Percentiles rank a stretch among this genome's conserved stretches.
Conservation (phyloP, 768 basidiomycete genomes). For the Pisolithus sp. region DNA sequence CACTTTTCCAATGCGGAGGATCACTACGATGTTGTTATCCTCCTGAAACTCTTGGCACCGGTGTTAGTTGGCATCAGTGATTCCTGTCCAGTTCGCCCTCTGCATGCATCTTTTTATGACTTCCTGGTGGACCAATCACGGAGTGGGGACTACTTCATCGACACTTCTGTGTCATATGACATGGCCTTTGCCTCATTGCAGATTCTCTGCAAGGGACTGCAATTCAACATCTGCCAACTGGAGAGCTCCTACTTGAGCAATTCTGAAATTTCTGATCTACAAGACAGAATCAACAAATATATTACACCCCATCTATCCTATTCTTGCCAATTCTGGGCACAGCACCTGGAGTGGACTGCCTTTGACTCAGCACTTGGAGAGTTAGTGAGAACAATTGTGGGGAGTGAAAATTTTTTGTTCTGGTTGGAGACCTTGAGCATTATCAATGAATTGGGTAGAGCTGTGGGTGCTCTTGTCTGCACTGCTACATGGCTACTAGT, state of each 20-base stretch:
- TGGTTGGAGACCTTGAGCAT: slow-evolving; percentile 3
- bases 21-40: neutral
- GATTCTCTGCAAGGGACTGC: slow-evolving; percentile 23
- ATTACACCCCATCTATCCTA: slow-evolving; percentile 4
- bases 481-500: neutral
- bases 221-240: slow-evolving; percentile 32
- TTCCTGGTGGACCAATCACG: slow-evolving; percentile 14
- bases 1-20: neutral
- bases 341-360: neutral
- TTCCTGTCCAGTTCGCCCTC: slow-evolving; percentile 7
- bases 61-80: slow-evolving; percentile 3
- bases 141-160: slow-evolving; percentile 10
- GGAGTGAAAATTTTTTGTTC: slow-evolving; percentile 4
- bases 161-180: slow-evolving; percentile 6
- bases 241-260: slow-evolving; percentile 26
- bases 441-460: neutral
- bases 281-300: neutral
- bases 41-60: slow-evolving; percentile 1
- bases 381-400: neutral
- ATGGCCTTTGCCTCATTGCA: slow-evolving; percentile 18
- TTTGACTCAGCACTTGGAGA: neutral
- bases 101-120: slow-evolving; percentile 25
- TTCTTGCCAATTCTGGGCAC: slow-evolving; percentile 8
- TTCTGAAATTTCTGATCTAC: slow-evolving; percentile 11
- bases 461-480: neutral